Conservation (phyloP, 1,284 basidiomycete genomes). For the Microbotryum saponariae region DNA sequence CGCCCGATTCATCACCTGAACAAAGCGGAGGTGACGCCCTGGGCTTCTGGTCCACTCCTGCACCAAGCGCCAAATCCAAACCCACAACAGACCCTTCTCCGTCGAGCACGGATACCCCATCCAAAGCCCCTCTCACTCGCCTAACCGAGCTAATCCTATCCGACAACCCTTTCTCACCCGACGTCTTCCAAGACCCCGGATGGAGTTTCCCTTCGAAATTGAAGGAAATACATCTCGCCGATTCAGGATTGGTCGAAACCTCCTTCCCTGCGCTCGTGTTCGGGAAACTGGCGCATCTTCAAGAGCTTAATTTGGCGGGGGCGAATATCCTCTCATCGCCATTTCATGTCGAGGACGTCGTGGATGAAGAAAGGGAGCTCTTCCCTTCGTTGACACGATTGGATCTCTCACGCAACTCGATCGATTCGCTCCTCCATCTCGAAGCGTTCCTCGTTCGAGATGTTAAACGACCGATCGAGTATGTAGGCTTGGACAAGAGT, state of each 20-base stretch:
- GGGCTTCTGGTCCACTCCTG: constrained; percentile 7
- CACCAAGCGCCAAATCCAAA: background rate
- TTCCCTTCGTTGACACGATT: constrained; percentile 13
- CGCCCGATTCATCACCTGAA: constrained; percentile 8
- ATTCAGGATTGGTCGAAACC: constrained; percentile 7
- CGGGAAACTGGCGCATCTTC: constrained; percentile 1
- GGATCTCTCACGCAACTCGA: constrained; percentile 15
- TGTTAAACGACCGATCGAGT: constrained; percentile 13
- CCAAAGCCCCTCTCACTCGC: constrained; percentile 5
- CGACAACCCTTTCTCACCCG: constrained; percentile 7
- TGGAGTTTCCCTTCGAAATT: constrained; percentile 15
- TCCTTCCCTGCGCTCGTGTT: constrained; percentile 4
- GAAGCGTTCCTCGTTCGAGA: constrained; percentile 11
- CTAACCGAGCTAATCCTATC: constrained; percentile 9
- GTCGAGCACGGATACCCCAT: background rate
- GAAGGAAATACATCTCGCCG: constrained; percentile 12
- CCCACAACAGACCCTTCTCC: background rate
- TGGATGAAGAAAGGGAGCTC: background rate
- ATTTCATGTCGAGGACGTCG: background rate
- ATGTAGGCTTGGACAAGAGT: constrained; percentile 10
- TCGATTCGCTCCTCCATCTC: constrained; percentile 16
- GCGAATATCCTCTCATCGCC: constrained; percentile 9
- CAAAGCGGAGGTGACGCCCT: background rate
- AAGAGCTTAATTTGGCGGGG: constrained; percentile 11
- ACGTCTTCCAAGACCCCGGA: background rate